These are phyloP conservation scores for Ogataea hybrid DNA, from an alignment of 1,139 yeast species.

Conservation along the genomic window DNA sequence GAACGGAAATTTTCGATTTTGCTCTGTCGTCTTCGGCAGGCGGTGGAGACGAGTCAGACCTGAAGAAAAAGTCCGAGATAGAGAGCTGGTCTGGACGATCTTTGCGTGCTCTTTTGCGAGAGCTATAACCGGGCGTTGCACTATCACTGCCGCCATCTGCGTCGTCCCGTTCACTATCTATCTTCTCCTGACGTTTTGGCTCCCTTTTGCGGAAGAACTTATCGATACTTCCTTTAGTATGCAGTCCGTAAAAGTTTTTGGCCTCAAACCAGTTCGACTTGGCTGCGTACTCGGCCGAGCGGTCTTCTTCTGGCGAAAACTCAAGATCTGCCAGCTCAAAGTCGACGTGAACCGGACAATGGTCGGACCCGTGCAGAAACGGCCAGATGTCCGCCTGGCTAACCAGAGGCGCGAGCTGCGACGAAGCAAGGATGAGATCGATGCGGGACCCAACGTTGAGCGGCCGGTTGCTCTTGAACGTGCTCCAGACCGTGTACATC, in stretches of 20 bases:
- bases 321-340: constrained; percentile 34
- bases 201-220: constrained; percentile 39
- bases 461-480: constrained; percentile 72
- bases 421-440: constrained; percentile 64
- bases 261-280: constrained; percentile 53
- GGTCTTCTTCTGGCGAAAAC: constrained; percentile 4
- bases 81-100: constrained; percentile 20
- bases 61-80: constrained; percentile 32
- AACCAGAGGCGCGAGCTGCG: constrained; percentile 36
- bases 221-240: constrained; percentile 50
- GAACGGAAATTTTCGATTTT: constrained; percentile 10
- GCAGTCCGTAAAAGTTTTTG: constrained; percentile 46
- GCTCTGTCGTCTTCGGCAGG: background rate
- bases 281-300: constrained; percentile 6
- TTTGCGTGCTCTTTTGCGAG: constrained; percentile 25
- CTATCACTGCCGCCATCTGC: background rate
- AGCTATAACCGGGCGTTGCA: constrained; percentile 16
- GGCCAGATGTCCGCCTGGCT: constrained; percentile 65
- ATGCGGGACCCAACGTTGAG: constrained; percentile 86
- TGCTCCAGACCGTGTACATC: constrained; percentile 93
- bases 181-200: background rate
- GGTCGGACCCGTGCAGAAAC: constrained; percentile 80
- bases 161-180: background rate
- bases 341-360: constrained; percentile 87
- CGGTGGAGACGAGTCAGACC: constrained; percentile 2